Evolutionary conservation across 768 basidiomycete species (phyloP).

Genomic region (Collybiopsis luxurians): DNA sequence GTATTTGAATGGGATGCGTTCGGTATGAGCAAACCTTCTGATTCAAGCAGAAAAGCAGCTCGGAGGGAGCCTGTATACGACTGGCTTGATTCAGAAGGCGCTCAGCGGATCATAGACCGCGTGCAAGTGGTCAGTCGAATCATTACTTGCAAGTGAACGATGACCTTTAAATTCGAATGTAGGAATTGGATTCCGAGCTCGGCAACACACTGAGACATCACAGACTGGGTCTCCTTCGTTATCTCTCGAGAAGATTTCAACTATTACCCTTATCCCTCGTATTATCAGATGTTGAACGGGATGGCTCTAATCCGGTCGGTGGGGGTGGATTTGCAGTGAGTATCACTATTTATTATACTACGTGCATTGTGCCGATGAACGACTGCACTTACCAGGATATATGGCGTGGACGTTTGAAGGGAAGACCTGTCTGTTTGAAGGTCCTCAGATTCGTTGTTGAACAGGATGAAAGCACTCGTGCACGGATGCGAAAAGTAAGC

Average conservation of each 20-base stretch:
- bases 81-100: too few species aligned
- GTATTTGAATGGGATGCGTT: too few species aligned
- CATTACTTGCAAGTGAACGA: too few species aligned
- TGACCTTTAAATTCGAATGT: too few species aligned
- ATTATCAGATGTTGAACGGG: not conserved
- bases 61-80: too few species aligned
- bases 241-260: not conserved
- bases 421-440: not conserved
- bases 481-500: not conserved
- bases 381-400: conserved; percentile 6
- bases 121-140: too few species aligned
- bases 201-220: too few species aligned
- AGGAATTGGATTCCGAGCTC: too few species aligned
- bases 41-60: too few species aligned
- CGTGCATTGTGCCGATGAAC: not conserved
- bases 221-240: not conserved
- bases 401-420: not conserved
- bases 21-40: too few species aligned
- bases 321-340: not conserved
- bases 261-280: not conserved
- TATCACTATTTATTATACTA: too few species aligned
- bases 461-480: not conserved
- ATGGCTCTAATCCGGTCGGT: not conserved
- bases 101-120: too few species aligned
- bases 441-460: not conserved